A percentile compares a stretch with the other conserved stretches of the same genome.
phyloP scores from a whole-genome alignment of 2,329 filamentous ascomycete genomes.

The Penicillium crustosum region DNA sequence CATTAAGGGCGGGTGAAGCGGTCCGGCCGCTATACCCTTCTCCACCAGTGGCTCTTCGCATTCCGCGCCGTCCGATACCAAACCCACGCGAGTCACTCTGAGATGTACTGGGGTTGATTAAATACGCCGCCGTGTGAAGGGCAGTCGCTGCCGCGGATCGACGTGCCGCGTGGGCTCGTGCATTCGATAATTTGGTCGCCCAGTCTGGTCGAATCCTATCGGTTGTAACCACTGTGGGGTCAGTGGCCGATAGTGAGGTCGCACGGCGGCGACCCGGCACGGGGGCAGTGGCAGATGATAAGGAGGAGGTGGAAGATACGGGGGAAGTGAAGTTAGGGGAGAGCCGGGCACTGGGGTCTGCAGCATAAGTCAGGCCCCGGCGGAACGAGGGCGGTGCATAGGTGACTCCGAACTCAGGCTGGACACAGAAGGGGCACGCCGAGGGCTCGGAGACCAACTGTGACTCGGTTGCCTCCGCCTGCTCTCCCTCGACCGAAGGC shows the following conservation, averaged over 20 bases:
- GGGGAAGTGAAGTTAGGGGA: conserved; percentile 62
- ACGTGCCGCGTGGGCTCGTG: conserved; percentile 79
- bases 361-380: conserved; percentile 71
- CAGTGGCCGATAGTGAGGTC: conserved; percentile 74
- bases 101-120: conserved; percentile 63
- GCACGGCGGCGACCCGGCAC: conserved; percentile 55
- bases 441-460: conserved; percentile 87
- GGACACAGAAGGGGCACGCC: conserved; percentile 90
- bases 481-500: conserved; percentile 33
- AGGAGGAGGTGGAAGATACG: conserved; percentile 82
- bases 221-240: conserved; percentile 84
- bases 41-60: conserved; percentile 40
- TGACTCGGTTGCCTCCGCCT: conserved; percentile 49
- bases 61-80: conserved; percentile 56
- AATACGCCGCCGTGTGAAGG: conserved; percentile 88
- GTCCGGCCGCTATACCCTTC: conserved; percentile 37
- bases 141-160: conserved; percentile 91
- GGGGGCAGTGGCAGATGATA: conserved; percentile 59
- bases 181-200: conserved; percentile 82
- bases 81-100: conserved; percentile 52
- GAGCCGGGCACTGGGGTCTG: conserved; percentile 51
- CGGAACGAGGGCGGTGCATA: conserved; percentile 89
- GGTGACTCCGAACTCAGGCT: conserved; percentile 93
- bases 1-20: conserved; percentile 45
- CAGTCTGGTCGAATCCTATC: conserved; percentile 92